Evolutionary conservation across 2,329 filamentous ascomycete species (phyloP).

Genomic region (Fusarium marasasianum): DNA sequence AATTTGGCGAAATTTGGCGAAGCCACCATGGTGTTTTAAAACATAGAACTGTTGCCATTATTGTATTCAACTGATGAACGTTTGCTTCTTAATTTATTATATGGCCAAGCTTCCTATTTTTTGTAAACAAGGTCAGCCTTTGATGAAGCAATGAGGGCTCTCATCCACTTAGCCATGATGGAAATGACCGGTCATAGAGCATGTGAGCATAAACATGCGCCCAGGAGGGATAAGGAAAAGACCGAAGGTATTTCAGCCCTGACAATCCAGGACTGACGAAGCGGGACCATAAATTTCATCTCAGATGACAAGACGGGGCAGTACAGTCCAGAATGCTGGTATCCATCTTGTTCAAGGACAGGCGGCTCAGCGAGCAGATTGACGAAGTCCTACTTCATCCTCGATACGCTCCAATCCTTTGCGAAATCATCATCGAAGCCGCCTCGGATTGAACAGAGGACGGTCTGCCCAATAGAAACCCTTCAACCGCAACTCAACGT

Average conservation of each 20-base stretch:
- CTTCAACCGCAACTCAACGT: not conserved
- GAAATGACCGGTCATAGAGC: constrained; percentile 1
- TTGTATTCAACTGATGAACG: not conserved
- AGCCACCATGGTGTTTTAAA: constrained; percentile 16
- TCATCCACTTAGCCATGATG: not conserved
- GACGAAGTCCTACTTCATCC: constrained; percentile 4
- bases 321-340: not conserved
- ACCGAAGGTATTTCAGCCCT: constrained; percentile 20
- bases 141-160: not conserved
- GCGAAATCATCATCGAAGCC: constrained; percentile 26
- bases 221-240: constrained; percentile 1
- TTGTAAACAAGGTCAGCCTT: not conserved
- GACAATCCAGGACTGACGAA: constrained; percentile 31
- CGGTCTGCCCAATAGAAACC: constrained; percentile 28
- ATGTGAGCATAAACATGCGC: not conserved
- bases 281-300: not conserved
- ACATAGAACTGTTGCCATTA: not conserved
- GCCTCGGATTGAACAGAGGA: constrained; percentile 14
- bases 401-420: constrained; percentile 7
- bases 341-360: constrained; percentile 3
- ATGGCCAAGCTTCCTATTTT: not conserved
- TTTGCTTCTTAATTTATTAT: too few relatives aligned
- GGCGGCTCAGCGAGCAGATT: constrained; percentile 7
- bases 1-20: constrained; percentile 15
- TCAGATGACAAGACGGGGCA: not conserved